Percentiles rank a stretch among this genome's conserved stretches.
phyloP scores from a whole-genome alignment of 1,284 basidiomycete species.

The Peniophora sp. region DNA sequence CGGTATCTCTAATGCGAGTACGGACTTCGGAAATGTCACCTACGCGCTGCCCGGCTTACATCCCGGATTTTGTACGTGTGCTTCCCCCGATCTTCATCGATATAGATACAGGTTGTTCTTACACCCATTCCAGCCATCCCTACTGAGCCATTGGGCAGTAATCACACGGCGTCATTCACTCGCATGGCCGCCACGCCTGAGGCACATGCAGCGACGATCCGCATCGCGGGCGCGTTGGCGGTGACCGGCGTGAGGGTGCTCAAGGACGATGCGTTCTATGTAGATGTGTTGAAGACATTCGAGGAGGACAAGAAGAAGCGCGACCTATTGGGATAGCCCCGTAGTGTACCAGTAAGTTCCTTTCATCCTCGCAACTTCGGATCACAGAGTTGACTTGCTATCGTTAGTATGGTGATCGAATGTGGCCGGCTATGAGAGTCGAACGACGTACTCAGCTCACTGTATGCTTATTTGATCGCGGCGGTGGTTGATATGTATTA shows the following conservation, averaged over 20 bases:
- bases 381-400: too few species aligned
- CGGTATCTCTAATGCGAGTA: slow-evolving; percentile 12
- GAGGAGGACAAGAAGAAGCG: slow-evolving; percentile 23
- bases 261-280: slow-evolving; percentile 48
- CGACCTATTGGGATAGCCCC: too few species aligned
- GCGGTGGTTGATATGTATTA: too few species aligned
- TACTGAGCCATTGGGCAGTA: slow-evolving; percentile 50
- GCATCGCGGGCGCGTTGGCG: slow-evolving; percentile 53
- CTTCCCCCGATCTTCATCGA: too few species aligned
- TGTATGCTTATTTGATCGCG: too few species aligned
- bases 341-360: too few species aligned
- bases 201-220: slow-evolving; percentile 55
- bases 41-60: slow-evolving; percentile 59
- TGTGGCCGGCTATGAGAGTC: too few species aligned
- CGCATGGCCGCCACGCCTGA: slow-evolving; percentile 47
- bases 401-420: too few species aligned
- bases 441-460: too few species aligned
- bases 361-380: too few species aligned
- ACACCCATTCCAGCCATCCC: slow-evolving; percentile 69
- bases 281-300: slow-evolving; percentile 32
- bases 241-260: slow-evolving; percentile 51
- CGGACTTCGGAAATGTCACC: slow-evolving; percentile 48
- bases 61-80: slow-evolving; percentile 55
- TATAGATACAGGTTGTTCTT: too few species aligned
- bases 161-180: slow-evolving; percentile 62